Base-by-base conservation (phyloP, 1,284 basidiomycete species). In the Sanguinoderma infundibulare region DNA sequence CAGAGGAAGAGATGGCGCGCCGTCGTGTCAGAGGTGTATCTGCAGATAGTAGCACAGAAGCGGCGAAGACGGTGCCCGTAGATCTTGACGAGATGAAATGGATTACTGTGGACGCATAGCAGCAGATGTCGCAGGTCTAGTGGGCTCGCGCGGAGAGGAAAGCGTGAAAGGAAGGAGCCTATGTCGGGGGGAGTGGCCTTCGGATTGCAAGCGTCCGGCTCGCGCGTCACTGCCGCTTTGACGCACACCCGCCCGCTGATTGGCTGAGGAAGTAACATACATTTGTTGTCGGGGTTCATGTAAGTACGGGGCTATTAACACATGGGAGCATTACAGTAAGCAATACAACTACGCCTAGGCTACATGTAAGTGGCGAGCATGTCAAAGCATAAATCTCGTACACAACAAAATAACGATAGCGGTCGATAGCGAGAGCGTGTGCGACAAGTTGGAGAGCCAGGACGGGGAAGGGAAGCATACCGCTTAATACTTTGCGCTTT, bases 391-490 rank as follows among this genome's bases (percentile, higher is more conserved):
- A 53, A 52, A 22, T 40, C 53, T 40, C 50, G 39, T 53, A 32
- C 32, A 24, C 36, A 51, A 15, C 55, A 24, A n/a, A 60, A 65
- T 65, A 62, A 65, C 30, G 60, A 62, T 65, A 64, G 50, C 47
- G 40, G 44, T 38, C 44, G 32, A 49, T 24, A 46, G 17, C 34
- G 42, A 46, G 14, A 46, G 42, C 42, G 24, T 46, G 42, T n/a
- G n/a, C n/a, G n/a, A n/a, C 42, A 28, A 28, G 14, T 46, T 10
- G 17, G 28, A 32, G 17, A 49, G 15, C 34, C 7, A 32, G 14
- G 28, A 32, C 17, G 7, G 10, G 26, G 46, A 49, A 0, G 46
- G 30, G 49, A 35, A 51, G 49, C 49, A 34, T 10, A 32, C 20
- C 32, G 35, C 32, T 49, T 38, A 59, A 47, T 54, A 50, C 14